Base-by-base conservation (phyloP, 495 filamentous ascomycete species). In the Hypoxylon lenormandii region DNA sequence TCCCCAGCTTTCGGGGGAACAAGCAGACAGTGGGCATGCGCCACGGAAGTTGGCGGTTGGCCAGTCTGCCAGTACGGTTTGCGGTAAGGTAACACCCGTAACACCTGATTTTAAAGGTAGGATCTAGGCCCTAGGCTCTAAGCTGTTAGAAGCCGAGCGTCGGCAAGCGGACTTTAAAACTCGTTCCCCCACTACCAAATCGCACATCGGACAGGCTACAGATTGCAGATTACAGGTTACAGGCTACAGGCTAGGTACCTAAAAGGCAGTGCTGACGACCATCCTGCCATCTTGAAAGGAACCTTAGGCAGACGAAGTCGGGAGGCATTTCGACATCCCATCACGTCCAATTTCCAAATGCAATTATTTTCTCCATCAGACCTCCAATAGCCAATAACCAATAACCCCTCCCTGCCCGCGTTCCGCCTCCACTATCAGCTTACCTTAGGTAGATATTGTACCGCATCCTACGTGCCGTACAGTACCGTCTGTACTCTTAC, bases 1-100 rank as follows among this genome's bases (percentile, higher is more conserved):
- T 70, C 68, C 68, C 68, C 68, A 70, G 68, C 68, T 70, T 70
- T 70, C 51, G 26, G 43, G 43, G 30, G 30, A 11, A 33, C 30
- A 8, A 28, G 30, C 30, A 42, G 40, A 49, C 40, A 64, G 28
- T 45, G 42, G n/a, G 48, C 52, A 26, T 33, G 30, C 45, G 60
- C 55, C 67, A 48, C 68, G n/a, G n/a, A n/a, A n/a, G n/a, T n/a
- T n/a, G n/a, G n/a, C n/a, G 48, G 55, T 36, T 70, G 57, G 42
- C 6, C 52, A 54, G 51, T 26, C 38, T 28, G 26, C 26, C 26
- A 33, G 30, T 8, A 11, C 30, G 6, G 30, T 33, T 33, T 33
- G 6, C 61, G 48, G 61, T 51, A 42, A 43, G 33, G 55, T 56
- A 50, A 48, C 59, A 63, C 50, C 54, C 43, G 54, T 54, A 48